Evolutionary conservation across 2,329 filamentous ascomycete genomes (phyloP), one percentile per base, ranked within the genome.

Genomic region (Colletotrichum sp.): DNA sequence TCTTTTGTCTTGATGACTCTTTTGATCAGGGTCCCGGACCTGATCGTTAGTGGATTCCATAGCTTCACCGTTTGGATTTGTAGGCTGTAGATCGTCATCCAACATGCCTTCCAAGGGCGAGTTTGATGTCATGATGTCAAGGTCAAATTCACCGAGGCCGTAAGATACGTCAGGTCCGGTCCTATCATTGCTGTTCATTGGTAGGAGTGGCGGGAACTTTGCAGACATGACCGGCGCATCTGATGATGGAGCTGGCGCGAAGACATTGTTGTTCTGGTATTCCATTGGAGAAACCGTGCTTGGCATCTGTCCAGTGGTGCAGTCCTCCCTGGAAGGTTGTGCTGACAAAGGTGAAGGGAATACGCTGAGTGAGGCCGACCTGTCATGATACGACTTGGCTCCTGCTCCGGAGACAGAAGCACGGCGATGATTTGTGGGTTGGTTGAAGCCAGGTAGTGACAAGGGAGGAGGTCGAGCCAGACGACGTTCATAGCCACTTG

Each of bases 71-170:
- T 52, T 13, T 21, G 4, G 44, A 52, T 52, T 21, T 52, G n/a
- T 1, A 2, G 44, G 3, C 0, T 0, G n/a, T 21, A 24, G 10
- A 21, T 52, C 6, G 10, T 52, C 44, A 0, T 24, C 10, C 0
- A 52, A 6, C 44, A 52, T 13, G 0, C n/a, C 44, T 0, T 52
- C 44, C 3, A 52, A 52, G 6, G 44, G 44, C 10, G 44, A 52
- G 12, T 1, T 1, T 1, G 44, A 52, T 5, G 44, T 21, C 44
- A 52, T 52, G 1, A 52, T 52, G 10, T 52, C 44, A 21, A 52
- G 44, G 44, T 52, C 44, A 52, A 52, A 52, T 21, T 21, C 44
- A 8, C 12, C 44, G 1, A 52, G 44, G n/a, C 44, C 44, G 44
- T 52, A 52, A 52, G 44, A 13, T 13, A 52, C 12, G 1, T 21